Percentiles rank a stretch among this genome's conserved stretches.
Conservation (phyloP, 2,329 filamentous ascomycete genomes). For the Epichloe glyceriae region DNA sequence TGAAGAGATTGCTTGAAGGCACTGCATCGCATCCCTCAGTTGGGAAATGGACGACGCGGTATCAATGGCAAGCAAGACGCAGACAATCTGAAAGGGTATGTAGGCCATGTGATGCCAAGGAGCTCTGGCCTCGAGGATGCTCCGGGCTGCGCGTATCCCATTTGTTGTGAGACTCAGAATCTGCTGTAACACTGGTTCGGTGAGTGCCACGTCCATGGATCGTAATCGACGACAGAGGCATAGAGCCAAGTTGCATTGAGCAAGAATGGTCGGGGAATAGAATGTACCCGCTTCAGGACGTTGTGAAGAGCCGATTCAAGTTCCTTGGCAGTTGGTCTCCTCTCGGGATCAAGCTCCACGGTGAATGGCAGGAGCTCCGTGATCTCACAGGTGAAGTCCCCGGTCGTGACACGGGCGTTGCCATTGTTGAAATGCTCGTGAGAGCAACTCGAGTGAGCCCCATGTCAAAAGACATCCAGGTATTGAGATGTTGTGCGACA, state of each 20-base stretch:
- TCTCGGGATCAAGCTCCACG: conserved; percentile 39
- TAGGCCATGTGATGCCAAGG: conserved; percentile 50
- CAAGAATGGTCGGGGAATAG: conserved; percentile 30
- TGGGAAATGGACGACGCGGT: conserved; percentile 32
- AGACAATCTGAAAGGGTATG: conserved; percentile 45
- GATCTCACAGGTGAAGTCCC: conserved; percentile 34
- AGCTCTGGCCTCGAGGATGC: conserved; percentile 28
- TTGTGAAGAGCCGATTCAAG: conserved; percentile 28
- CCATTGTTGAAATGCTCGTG: conserved; percentile 27
- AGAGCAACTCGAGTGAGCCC: conserved; percentile 39
- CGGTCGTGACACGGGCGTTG: conserved; percentile 23
- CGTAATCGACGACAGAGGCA: conserved; percentile 42
- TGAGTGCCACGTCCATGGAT: conserved; percentile 33
- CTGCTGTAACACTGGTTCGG: conserved; percentile 28
- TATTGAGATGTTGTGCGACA: conserved; percentile 43
- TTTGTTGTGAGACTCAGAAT: conserved; percentile 32
- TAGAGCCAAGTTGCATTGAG: conserved; percentile 41
- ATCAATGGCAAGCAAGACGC: conserved; percentile 41
- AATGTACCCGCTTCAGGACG: conserved; percentile 27
- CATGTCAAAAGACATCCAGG: conserved; percentile 46
- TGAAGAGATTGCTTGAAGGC: conserved; percentile 26
- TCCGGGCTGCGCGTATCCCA: conserved; percentile 33
- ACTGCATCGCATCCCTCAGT: conserved; percentile 37
- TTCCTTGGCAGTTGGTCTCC: conserved; percentile 25
- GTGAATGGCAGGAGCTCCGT: conserved; percentile 39